A percentile compares a stretch with the other conserved stretches of the same genome.
phyloP scores from a whole-genome alignment of 2,329 filamentous ascomycete genomes.

The Tolypocladium amazonense region DNA sequence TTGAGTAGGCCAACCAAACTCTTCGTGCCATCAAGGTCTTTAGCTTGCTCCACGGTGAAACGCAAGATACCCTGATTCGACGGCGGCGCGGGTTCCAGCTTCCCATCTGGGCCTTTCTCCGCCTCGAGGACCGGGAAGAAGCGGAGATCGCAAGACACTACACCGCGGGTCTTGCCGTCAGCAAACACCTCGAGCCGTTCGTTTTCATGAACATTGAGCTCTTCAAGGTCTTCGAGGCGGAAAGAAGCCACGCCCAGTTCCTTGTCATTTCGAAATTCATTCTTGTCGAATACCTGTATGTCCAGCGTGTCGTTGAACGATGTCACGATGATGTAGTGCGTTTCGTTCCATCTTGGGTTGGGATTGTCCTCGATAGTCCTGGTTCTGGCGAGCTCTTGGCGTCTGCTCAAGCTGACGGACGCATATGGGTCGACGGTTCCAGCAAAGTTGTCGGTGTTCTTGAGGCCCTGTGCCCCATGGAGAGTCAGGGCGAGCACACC shows the following conservation, averaged over 20 bases:
- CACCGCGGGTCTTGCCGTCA: conserved; percentile 74
- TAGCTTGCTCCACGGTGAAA: conserved; percentile 90
- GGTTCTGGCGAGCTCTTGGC: conserved; percentile 73
- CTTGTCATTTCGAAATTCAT: conserved; percentile 94
- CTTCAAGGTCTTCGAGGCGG: conserved; percentile 69
- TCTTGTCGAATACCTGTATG: conserved; percentile 81
- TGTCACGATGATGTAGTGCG: conserved; percentile 87
- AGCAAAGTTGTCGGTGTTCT: conserved; percentile 90
- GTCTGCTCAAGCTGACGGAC: conserved; percentile 72
- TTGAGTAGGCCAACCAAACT: conserved; percentile 85
- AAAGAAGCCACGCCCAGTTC: conserved; percentile 85
- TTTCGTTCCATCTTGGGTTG: conserved; percentile 93
- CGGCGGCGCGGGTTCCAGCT: conserved; percentile 69
- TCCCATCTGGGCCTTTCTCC: conserved; percentile 63
- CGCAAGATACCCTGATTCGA: conserved; percentile 88
- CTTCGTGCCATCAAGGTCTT: conserved; percentile 88
- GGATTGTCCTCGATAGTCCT: conserved; percentile 78
- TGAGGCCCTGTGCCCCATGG: conserved; percentile 82
- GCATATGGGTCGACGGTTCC: conserved; percentile 88
- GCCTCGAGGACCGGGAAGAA: conserved; percentile 90
- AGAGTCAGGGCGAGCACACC: conserved; percentile 87
- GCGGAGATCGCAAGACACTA: conserved; percentile 70
- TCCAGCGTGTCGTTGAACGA: conserved; percentile 83
- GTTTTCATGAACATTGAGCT: conserved; percentile 69
- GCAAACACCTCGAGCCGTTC: conserved; percentile 73